Evolutionary conservation across 2,329 filamentous ascomycete species (phyloP).

Genomic region (Atkinsonella texensis): DNA sequence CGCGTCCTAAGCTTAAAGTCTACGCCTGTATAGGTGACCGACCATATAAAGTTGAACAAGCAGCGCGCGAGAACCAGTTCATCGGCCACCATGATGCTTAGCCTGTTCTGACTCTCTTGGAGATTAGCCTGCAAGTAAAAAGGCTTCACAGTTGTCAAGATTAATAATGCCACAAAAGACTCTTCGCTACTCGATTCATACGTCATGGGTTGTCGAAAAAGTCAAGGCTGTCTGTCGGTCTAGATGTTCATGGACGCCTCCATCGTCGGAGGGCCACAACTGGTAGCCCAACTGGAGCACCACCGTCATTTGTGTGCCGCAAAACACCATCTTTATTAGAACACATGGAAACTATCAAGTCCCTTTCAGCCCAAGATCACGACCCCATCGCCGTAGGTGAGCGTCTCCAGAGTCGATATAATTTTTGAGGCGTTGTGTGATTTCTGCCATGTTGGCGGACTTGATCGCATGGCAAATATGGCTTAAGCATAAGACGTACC

Average conservation of each 20-base stretch:
- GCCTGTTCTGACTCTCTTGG: background rate
- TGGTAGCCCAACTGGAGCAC: conserved; percentile 50
- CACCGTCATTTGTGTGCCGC: conserved; percentile 65
- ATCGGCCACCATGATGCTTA: background rate
- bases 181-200: conserved; percentile 60
- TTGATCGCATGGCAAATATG: conserved; percentile 49
- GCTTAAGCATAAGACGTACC: conserved; percentile 27
- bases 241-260: conserved; percentile 68
- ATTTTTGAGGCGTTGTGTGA: conserved; percentile 59
- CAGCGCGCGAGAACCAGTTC: conserved; percentile 33
- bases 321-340: conserved; percentile 40
- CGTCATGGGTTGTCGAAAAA: conserved; percentile 51
- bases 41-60: conserved; percentile 50
- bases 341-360: conserved; percentile 45
- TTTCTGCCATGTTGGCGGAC: conserved; percentile 57
- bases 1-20: conserved; percentile 48
- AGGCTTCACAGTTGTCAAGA: conserved; percentile 56
- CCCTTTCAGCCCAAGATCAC: background rate
- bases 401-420: conserved; percentile 60
- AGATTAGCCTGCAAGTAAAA: conserved; percentile 45
- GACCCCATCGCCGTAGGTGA: conserved; percentile 61
- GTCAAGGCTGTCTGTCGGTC: conserved; percentile 66
- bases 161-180: conserved; percentile 72
- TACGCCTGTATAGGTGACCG: conserved; percentile 17
- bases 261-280: conserved; percentile 72